Base-by-base conservation (phyloP, 352 stramenopile genomes). In the Globisporangium apiculatum region DNA sequence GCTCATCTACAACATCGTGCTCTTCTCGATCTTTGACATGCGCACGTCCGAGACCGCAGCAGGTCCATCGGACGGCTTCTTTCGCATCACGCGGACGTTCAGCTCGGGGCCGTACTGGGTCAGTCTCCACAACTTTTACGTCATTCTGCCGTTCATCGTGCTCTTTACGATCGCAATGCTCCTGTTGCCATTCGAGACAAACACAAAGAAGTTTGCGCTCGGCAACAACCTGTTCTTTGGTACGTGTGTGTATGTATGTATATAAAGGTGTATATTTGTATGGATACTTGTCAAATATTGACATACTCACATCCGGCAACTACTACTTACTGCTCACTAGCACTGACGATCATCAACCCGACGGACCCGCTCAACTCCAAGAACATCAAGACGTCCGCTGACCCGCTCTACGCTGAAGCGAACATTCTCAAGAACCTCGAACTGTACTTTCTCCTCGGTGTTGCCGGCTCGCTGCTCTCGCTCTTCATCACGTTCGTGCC, bases 151-250 rank as follows among this genome's bases (percentile, higher is more conserved):
- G 17, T 86, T 75, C 66, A 80, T 88, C 14, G 69, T 85, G 48
- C 42, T 73, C 24, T 88, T 85, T 60, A 86, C 76, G 3, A 57
- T 79, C n/a, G 61, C 61, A 7, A 67, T 86, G 8, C 67, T 88
- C 47, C 24, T 85, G 15, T 48, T 88, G 38, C 78, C 78, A 10
- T 74, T 86, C 49, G 72, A 83, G 35, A 71, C 58, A 35, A 88
- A 83, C 58, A 86, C 76, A 4, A 76, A 79, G 42, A 88, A 86
- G 55, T 88, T 85, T 38, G 73, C 76, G n/a, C 51, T 86, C 3
- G 76, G 73, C 24, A 86, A 80, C 49, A 88, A 86, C 46, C 62
- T 80, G 24, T 88, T 75, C 66, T 88, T 88, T 58, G 65, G 69
- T 81, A 55, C 40, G 47, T 51, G 31, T n/a, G 36, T 48, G 10